Conservation (phyloP, 305 asterid genomes). For the Fraxinus baroniana region DNA sequence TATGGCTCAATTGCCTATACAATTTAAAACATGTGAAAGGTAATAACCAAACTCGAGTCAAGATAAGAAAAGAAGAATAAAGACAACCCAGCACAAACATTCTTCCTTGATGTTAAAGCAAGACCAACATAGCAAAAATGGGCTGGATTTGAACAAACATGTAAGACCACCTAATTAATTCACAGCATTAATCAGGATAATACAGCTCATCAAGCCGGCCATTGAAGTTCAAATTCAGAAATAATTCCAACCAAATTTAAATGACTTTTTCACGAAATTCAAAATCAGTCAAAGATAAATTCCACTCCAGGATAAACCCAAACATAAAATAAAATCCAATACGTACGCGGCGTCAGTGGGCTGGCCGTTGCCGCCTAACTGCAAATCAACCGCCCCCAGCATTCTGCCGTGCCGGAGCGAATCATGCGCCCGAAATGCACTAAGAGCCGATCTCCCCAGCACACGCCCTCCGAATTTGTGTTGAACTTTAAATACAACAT, state of each 20-base stretch:
- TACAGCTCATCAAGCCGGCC: background rate
- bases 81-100: background rate
- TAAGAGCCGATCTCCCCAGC: constrained; percentile 38
- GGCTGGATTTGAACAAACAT: background rate
- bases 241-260: background rate
- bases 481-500: constrained; percentile 52
- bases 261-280: background rate
- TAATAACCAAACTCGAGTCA: background rate
- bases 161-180: constrained; percentile 9
- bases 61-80: background rate
- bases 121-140: background rate
- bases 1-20: background rate
- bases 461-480: constrained; percentile 70
- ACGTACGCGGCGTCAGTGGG: constrained; percentile 86
- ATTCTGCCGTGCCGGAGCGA: constrained; percentile 73
- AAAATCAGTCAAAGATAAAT: constrained; percentile 6
- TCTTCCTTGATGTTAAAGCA: background rate
- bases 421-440: constrained; percentile 68
- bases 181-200: background rate
- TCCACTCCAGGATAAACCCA: constrained; percentile 10
- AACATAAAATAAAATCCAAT: constrained; percentile 11
- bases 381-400: constrained; percentile 73
- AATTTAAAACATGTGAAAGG: background rate
- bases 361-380: constrained; percentile 77
- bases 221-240: background rate